Base-by-base conservation (phyloP, 371 early-diverging fungal species). In the Amoeboaphelidium protococcarum region DNA sequence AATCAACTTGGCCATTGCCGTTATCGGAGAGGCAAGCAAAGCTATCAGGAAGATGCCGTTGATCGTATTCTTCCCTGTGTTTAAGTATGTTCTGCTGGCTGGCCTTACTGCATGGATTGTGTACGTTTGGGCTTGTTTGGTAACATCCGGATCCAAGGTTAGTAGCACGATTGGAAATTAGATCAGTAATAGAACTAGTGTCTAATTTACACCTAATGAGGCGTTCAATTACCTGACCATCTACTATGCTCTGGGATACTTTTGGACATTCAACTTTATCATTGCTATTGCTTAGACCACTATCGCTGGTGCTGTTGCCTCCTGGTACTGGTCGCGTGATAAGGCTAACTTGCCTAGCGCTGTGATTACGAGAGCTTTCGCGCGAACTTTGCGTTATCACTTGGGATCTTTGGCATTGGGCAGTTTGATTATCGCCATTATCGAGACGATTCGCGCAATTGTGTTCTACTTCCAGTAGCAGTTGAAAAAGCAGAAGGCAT, bases 381-480 rank as follows among this genome's bases (percentile, higher is more conserved):
- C 10, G 10, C 37, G 22, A 12, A n/a, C 27, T 21, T 23, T 57
- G 44, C 43, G 59, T 3, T 71, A 67, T 51, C 69, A 69, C 53
- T 58, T 71, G 16, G 71, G 71, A 12, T 64, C 66, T 1, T 42
- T 69, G 26, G 61, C 63, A 21, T 43, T 71, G 10, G 71, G 71
- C 1, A 60, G 65, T 2, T 25, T 71, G 22, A 41, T 69, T 16
- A 57, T 71, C 25, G 63, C 69, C 23, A 45, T 69, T 23, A 56
- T 66, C 3, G 61, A 67, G 48, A 42, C 60, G 21, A 46, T 67
- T 41, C 54, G 65, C 4, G 23, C 59, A 21, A 3, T 66, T 13
- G 42, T 67, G 13, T 26, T 37, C 26, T 40, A 61, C 26, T 20
- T 54, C 3, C 52, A 54, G 37, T 49, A 55, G 13, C 42, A 54